A percentile compares a stretch with the other conserved stretches of the same genome.
Evolutionary conservation across 2,329 filamentous ascomycete genomes (phyloP).

Genomic region (Nectriaceae sp.): DNA sequence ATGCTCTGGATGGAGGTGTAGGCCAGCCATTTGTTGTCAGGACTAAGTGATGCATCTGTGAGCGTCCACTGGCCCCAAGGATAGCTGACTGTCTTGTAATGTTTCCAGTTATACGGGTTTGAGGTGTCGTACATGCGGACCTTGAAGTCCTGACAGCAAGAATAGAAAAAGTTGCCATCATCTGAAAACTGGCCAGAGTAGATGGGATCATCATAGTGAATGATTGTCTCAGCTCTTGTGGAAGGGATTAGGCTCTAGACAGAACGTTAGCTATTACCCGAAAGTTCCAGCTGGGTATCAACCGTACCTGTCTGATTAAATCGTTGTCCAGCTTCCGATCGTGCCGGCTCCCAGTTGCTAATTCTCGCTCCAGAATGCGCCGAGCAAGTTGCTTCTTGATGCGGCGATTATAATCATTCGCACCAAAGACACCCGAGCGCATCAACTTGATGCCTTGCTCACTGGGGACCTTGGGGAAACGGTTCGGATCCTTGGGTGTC

Average conservation of each 20-base stretch:
- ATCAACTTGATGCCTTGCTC: conserved; percentile 76
- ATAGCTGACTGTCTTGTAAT: conserved; percentile 88
- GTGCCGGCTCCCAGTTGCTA: conserved; percentile 67
- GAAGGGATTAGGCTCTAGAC: conserved; percentile 72
- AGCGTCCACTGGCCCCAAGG: conserved; percentile 93
- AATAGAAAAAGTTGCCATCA: conserved; percentile 97
- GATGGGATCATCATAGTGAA: conserved; percentile 82
- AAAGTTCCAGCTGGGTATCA: too few species aligned
- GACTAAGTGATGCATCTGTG: conserved; percentile 87
- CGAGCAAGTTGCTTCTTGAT: conserved; percentile 64
- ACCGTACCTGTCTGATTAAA: conserved; percentile 66
- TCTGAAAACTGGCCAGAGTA: conserved; percentile 97
- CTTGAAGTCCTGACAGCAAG: conserved; percentile 87
- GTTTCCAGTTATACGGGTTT: conserved; percentile 92
- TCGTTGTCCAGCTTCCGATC: conserved; percentile 61
- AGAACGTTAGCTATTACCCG: too few species aligned
- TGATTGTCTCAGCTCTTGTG: conserved; percentile 78
- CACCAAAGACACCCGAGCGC: conserved; percentile 79
- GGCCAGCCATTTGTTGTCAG: conserved; percentile 88
- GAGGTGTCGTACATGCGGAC: conserved; percentile 98
- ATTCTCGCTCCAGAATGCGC: conserved; percentile 77
- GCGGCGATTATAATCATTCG: conserved; percentile 57
- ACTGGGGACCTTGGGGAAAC: conserved; percentile 84
- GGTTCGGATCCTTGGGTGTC: conserved; percentile 49
- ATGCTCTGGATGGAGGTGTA: conserved; percentile 86